Percentiles rank a stretch among this genome's conserved stretches.
Conservation (phyloP, 139 green algal genomes). For the Chlorella sp. region DNA sequence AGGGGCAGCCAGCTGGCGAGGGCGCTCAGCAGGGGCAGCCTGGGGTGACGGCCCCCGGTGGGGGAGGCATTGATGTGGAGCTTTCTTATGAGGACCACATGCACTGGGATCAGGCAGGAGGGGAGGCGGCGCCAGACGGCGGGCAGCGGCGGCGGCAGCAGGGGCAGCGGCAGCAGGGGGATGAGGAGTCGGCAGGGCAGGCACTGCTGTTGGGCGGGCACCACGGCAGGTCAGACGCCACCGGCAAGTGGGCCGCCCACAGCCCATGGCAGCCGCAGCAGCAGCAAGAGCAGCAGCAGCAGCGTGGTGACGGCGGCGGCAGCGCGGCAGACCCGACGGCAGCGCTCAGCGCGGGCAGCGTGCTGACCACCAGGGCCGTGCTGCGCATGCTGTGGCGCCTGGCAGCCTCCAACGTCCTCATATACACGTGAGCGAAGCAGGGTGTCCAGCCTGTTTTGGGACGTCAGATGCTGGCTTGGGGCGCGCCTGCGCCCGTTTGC, state of each 20-base stretch:
- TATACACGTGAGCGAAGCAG: conserved; percentile 23
- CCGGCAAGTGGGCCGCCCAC: neutral
- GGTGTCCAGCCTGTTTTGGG: neutral
- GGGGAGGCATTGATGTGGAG: conserved; percentile 22
- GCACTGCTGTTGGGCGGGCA: neutral
- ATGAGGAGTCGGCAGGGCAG: neutral
- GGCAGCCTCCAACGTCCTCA: neutral
- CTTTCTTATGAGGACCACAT: conserved; percentile 23
- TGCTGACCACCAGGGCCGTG: neutral
- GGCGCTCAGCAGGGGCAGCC: neutral
- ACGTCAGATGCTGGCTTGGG: no score
- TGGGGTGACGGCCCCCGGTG: neutral
- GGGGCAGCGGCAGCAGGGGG: neutral
- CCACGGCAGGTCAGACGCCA: neutral
- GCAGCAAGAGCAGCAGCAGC: conserved; percentile 6
- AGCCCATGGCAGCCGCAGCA: neutral
- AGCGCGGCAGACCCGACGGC: neutral
- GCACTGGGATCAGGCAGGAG: neutral
- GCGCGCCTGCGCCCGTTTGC: no score
- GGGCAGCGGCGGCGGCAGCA: neutral
- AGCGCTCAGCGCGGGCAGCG: neutral
- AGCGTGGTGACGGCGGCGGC: neutral
- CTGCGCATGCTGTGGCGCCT: conserved; percentile 7
- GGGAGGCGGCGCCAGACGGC: neutral
- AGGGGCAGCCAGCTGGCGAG: conserved; percentile 8